Evolutionary conservation across 2,329 filamentous ascomycete species (phyloP), one percentile per base, ranked within the genome.

Genomic region (Aspergillus sp.): DNA sequence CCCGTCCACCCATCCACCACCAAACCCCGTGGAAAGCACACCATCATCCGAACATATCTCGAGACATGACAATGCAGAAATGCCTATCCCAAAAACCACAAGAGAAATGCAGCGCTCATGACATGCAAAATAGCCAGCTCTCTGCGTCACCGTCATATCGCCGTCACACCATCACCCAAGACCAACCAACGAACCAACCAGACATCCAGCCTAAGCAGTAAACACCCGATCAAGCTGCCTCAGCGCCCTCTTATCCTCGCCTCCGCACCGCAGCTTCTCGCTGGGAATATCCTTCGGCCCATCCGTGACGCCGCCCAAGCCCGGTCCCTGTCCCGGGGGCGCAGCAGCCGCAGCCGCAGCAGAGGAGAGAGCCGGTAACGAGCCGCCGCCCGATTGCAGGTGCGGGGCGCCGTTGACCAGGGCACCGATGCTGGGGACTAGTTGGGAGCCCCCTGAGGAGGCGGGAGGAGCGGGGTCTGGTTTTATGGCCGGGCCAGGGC

Each of bases 171-270:
- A n/a, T n/a, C n/a, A n/a, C n/a, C n/a, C n/a, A n/a, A n/a, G n/a
- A n/a, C n/a, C n/a, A n/a, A n/a, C n/a, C n/a, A n/a, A n/a, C n/a
- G n/a, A n/a, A n/a, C n/a, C n/a, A n/a, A n/a, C n/a, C n/a, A n/a
- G n/a, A n/a, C 15, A 30, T 13, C 7, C 14, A 15, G 12, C 8
- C 52, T 40, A 63, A 24, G 57, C 57, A 5, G 50, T 60, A 33
- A 71, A 72, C 2, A 66, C 68, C 14, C 64, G 58, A 55, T 85
- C 75, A 30, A 85, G 61, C 51, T 82, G 76, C 41, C 75, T 69
- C 28, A 84, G 55, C 2, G 78, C 78, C 43, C 78, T 67, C 39
- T 70, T 71, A 43, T 84, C 80, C 52, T 83, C 79, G 22, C 60
- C 57, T 12, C 69, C 65, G 30, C 73, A 75, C 4, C 67, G 71